Conservation (phyloP, 2,329 filamentous ascomycete species). For the Aotearoamyces nothofagi region DNA sequence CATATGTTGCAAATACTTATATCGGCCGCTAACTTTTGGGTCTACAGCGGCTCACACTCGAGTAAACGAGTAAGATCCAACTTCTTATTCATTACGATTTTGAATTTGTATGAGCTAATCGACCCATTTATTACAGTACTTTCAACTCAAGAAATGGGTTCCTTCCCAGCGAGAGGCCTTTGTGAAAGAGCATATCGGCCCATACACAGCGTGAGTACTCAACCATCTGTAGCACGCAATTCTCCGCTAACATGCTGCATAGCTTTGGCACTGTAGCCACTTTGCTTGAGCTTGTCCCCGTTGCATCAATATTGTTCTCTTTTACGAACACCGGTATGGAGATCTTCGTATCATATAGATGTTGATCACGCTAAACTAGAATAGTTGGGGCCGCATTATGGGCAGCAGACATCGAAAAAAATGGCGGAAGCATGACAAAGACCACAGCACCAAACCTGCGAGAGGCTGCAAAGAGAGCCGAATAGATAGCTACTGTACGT, state of each 20-base stretch:
- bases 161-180: constrained; percentile 48
- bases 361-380: constrained; percentile 5
- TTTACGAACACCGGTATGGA: constrained; percentile 68
- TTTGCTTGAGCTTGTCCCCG: constrained; percentile 69
- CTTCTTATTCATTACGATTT: too few relatives aligned
- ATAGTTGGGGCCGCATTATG: constrained; percentile 81
- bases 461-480: constrained; percentile 2
- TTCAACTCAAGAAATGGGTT: constrained; percentile 79
- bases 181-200: constrained; percentile 53
- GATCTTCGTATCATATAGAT: constrained; percentile 7
- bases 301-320: constrained; percentile 69
- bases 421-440: constrained; percentile 1
- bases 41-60: too few relatives aligned
- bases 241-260: constrained; percentile 18
- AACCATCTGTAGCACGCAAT: constrained; percentile 1
- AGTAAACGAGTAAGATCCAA: constrained; percentile 23
- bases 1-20: too few relatives aligned
- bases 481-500: neutral
- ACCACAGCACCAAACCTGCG: constrained; percentile 1
- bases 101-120: too few relatives aligned
- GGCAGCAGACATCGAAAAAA: constrained; percentile 69
- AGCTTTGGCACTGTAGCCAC: constrained; percentile 66
- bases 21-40: too few relatives aligned
- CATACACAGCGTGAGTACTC: constrained; percentile 61
- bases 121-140: too few relatives aligned